These are phyloP conservation scores for Pythium dissotocum DNA, from an alignment of 352 stramenopile species.

Conservation along the genomic window DNA sequence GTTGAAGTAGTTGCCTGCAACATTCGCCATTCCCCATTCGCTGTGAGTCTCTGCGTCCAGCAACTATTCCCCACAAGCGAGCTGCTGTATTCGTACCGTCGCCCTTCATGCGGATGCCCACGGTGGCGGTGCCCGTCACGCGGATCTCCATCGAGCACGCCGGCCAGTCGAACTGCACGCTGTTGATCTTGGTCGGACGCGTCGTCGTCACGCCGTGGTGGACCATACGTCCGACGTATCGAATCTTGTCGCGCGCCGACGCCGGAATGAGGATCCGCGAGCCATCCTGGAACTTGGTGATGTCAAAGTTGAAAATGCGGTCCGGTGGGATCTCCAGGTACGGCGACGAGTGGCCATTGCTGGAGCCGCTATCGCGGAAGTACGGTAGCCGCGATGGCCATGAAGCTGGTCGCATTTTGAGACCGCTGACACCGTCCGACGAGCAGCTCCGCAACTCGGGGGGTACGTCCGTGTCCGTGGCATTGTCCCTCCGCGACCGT, in stretches of 20 bases:
- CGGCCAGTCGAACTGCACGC: slow-evolving; percentile 86
- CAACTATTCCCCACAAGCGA: neutral
- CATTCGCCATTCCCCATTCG: neutral
- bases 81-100: slow-evolving; percentile 47
- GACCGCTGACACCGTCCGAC: slow-evolving; percentile 14
- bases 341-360: slow-evolving; percentile 3
- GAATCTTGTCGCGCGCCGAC: slow-evolving; percentile 70
- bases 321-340: slow-evolving; percentile 18
- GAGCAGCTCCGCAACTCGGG: slow-evolving; percentile 5
- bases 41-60: neutral
- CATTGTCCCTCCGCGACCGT: slow-evolving; percentile 19
- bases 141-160: slow-evolving; percentile 66
- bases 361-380: slow-evolving; percentile 15
- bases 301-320: slow-evolving; percentile 80
- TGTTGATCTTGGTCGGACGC: slow-evolving; percentile 84
- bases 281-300: slow-evolving; percentile 75
- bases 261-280: slow-evolving; percentile 65
- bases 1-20: slow-evolving; percentile 87
- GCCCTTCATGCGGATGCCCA: slow-evolving; percentile 83
- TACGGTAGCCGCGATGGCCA: slow-evolving; percentile 24
- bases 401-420: slow-evolving; percentile 24
- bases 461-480: slow-evolving; percentile 14
- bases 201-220: slow-evolving; percentile 61
- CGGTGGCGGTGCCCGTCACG: slow-evolving; percentile 53
- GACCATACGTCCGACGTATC: slow-evolving; percentile 71